phyloP scores from a whole-genome alignment of 495 filamentous ascomycete species.

The Antarctomyces pellizariae region DNA sequence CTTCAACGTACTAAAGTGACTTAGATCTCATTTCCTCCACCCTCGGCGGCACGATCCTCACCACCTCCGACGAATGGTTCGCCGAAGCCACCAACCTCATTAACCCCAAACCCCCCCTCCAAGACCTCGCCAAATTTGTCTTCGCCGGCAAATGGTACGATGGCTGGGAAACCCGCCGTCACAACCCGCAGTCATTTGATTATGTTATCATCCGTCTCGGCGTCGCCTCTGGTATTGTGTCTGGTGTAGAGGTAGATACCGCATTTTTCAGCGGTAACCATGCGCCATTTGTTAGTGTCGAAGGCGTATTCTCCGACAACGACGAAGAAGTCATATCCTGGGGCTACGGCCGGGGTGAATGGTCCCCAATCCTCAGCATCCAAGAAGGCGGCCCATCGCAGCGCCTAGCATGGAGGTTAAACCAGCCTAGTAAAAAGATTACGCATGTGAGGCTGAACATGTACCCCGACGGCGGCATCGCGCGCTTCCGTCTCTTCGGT shows the following conservation, averaged over 20 bases:
- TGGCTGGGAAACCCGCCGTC: constrained; percentile 81
- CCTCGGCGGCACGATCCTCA: constrained; percentile 50
- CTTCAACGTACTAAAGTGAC: background rate
- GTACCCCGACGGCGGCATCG: constrained; percentile 92
- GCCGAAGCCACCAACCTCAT: constrained; percentile 61
- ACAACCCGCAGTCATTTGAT: constrained; percentile 59
- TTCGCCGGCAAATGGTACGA: constrained; percentile 84
- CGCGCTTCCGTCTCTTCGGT: constrained; percentile 62
- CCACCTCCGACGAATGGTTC: constrained; percentile 76
- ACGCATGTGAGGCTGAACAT: constrained; percentile 74
- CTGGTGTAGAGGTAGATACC: constrained; percentile 72
- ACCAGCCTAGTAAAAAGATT: constrained; percentile 28
- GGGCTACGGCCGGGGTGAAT: constrained; percentile 30
- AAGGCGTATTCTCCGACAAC: constrained; percentile 43
- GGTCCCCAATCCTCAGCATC: constrained; percentile 49
- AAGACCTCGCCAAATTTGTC: constrained; percentile 60
- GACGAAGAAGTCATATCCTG: constrained; percentile 34
- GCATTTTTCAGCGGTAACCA: constrained; percentile 76
- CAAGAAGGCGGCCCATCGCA: constrained; percentile 53
- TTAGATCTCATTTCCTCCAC: constrained; percentile 56
- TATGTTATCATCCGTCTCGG: constrained; percentile 69
- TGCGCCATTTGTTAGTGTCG: constrained; percentile 59
- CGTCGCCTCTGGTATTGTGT: constrained; percentile 48
- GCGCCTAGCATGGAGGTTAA: constrained; percentile 58
- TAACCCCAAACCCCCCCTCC: constrained; percentile 49